Evolutionary conservation across 2,329 filamentous ascomycete species (phyloP).

Genomic region (Diaporthe destruens): DNA sequence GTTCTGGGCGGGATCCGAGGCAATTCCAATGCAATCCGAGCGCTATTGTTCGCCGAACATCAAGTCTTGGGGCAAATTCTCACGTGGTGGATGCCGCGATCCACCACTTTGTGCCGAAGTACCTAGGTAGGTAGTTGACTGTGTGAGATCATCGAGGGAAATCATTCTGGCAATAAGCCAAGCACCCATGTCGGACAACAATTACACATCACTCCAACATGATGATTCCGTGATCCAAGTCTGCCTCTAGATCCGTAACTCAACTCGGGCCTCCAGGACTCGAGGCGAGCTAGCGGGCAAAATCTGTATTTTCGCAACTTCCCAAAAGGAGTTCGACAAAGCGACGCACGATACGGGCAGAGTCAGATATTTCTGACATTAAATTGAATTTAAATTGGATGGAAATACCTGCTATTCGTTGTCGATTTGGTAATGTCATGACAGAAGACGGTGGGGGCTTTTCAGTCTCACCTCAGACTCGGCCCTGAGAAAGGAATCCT

Average conservation of each 20-base stretch:
- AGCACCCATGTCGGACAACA: too few relatives aligned
- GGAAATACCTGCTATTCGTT: neutral
- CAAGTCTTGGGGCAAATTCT: too few relatives aligned
- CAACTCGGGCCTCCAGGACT: neutral
- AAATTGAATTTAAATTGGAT: neutral
- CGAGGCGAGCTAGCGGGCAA: neutral
- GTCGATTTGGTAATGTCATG: neutral
- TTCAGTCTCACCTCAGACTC: conserved; percentile 20
- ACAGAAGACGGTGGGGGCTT: neutral
- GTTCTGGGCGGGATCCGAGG: neutral
- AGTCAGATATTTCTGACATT: neutral
- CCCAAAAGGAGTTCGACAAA: neutral
- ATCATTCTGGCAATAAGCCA: too few relatives aligned
- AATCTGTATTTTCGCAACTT: neutral
- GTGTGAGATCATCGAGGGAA: neutral
- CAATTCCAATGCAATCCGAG: neutral
- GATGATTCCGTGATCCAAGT: neutral
- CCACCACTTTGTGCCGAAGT: neutral
- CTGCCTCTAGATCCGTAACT: too few relatives aligned
- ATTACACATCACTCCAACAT: neutral
- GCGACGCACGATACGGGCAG: neutral
- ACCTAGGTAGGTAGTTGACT: too few relatives aligned
- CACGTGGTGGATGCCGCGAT: neutral
- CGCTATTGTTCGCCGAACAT: neutral
- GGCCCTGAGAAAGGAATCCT: neutral